Evolutionary conservation across 352 stramenopile genomes (phyloP), one percentile per base, ranked within the genome.

Genomic region (Phytophthora pisi): DNA sequence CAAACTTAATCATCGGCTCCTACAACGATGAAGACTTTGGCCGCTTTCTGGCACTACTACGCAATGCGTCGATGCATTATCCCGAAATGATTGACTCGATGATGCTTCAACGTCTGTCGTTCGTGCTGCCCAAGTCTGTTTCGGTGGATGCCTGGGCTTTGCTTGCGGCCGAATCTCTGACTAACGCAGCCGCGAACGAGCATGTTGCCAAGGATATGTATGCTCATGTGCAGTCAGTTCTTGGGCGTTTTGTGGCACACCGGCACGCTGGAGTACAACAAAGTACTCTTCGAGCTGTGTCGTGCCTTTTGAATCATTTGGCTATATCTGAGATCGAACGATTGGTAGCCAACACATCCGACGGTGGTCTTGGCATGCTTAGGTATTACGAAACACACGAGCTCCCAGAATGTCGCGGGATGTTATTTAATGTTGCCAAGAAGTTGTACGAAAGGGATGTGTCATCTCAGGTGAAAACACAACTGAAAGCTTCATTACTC

Each of bases 91-190:
- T 95, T 8, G 82, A 92, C 46, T 75, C 74, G 3, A 69, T 79
- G n/a, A 93, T 92, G 86, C 69, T 95, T 11, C 75, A 92, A 42
- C 81, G 84, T 2, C 23, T 95, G 18, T 80, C 81, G 4, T 92
- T 88, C 20, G 77, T 93, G 9, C 59, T 95, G 0, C 82, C 84
- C 11, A 86, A 82, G 20, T 77, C 84, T 50, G 52, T 89, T 42
- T 57, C 66, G 4, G 74, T 92, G 15, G 83, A 92, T 66, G 55
- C 71, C 4, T 92, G 86, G 86, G 79, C 82, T 50, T 65, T 83
- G 26, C 63, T 81, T 42, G 82, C 81, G 6, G 70, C 72, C 23
- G 82, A 92, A 43, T 75, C 58, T 2, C 42, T 92, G 26, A 36
- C 64, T 26, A 77, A 79, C 61, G 83, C 82, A n/a, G 68, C 70